Evolutionary conservation across 148 eudicot species (phyloP), one percentile per base, ranked within the genome.

Genomic region (Camellia lanceoleosa): DNA sequence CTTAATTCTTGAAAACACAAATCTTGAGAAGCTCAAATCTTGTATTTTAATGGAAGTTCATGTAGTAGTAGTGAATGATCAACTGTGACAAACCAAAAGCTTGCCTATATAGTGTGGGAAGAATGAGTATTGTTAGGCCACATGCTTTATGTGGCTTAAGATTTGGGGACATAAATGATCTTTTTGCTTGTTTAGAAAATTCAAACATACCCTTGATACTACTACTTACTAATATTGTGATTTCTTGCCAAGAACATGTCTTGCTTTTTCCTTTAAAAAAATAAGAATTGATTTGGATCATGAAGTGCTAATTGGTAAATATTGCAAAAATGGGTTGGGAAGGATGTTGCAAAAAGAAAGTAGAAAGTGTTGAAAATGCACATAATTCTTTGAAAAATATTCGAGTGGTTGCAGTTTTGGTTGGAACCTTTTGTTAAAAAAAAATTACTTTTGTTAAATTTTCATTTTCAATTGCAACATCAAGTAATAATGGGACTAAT

Each of bases 121-220:
- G 83, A 70, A 49, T 54, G 64, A 51, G 19, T 80, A 81, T 87
- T 84, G 94, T 88, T 88, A 81, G 80, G 78, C 81, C 85, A 87
- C 97, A 85, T 81, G 85, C 92, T 89, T 93, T 87, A 12, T 88
- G 86, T 91, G 92, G 84, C 47, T 51, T 30, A 18, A 71, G 51
- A 54, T 69, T 41, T 38, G 5, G 64, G 78, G 15, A 43, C 12
- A 3, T 11, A 43, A 67, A 14, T 10, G 69, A 13, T 7, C 30
- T 70, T 44, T 56, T 44, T 7, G 2, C 13, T 38, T 16, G 43
- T 38, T 47, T 47, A 5, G 44, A 12, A 44, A 74, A 78, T 83
- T 78, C 59, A 73, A 55, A 68, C 80, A 76, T 58, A 70, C 80
- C 64, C 71, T 82, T 77, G 71, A 60, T 71, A 59, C 76, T 68